These are phyloP conservation scores for Saccharum spontaneum DNA, from an alignment of 176 grass and related monocot genomes.

Conservation along the genomic window DNA sequence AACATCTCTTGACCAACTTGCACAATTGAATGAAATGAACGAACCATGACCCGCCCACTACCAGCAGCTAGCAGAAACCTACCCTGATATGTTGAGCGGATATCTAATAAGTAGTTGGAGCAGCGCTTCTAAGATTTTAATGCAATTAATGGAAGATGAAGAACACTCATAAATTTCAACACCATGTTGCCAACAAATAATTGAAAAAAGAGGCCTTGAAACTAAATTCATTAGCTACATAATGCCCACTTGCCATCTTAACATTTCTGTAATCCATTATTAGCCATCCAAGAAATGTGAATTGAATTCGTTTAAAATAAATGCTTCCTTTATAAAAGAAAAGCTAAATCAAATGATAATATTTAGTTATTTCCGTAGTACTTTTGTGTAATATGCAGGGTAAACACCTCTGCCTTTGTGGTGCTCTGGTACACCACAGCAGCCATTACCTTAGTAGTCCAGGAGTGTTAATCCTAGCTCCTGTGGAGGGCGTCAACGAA, in stretches of 20 bases:
- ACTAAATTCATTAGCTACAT: slow-evolving; percentile 22
- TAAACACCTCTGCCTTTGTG: not conserved
- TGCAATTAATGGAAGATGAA: slow-evolving; percentile 29
- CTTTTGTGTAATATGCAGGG: not conserved
- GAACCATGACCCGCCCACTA: slow-evolving; percentile 84
- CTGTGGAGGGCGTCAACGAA: not conserved
- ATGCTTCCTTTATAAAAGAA: not conserved
- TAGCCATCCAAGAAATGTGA: slow-evolving; percentile 18
- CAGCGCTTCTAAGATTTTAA: slow-evolving; percentile 19
- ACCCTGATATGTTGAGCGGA: slow-evolving; percentile 62
- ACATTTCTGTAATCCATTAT: not conserved
- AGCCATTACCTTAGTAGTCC: not conserved
- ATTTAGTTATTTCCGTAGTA: slow-evolving; percentile 6
- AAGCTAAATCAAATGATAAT: slow-evolving; percentile 20
- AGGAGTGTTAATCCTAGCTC: not conserved
- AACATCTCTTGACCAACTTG: slow-evolving; percentile 86
- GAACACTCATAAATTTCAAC: slow-evolving; percentile 26
- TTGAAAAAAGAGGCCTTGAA: slow-evolving; percentile 9
- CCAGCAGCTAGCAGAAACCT: slow-evolving; percentile 97
- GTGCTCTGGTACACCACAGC: not conserved
- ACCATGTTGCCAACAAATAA: slow-evolving; percentile 17
- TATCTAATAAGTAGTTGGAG: slow-evolving; percentile 23
- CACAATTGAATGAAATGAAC: slow-evolving; percentile 90
- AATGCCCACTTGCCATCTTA: slow-evolving; percentile 8
- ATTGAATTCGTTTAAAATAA: not conserved